Evolutionary conservation across 257 asterid species (phyloP).

Genomic region (Leonotis leonurus): DNA sequence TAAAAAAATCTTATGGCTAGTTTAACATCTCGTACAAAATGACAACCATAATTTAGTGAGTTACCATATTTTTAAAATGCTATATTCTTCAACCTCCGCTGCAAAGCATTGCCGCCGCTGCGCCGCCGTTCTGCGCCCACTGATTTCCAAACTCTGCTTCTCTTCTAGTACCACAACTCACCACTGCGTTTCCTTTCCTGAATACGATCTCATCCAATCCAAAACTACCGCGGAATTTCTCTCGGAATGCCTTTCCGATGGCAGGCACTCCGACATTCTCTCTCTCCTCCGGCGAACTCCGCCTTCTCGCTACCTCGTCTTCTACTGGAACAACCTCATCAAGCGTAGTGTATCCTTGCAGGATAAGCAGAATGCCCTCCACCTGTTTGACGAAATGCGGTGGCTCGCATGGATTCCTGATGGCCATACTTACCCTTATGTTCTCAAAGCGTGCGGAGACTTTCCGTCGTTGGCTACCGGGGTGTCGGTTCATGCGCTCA

Average conservation of each 20-base stretch:
- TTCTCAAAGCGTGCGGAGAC: constrained; percentile 63
- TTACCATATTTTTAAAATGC: constrained; percentile 29
- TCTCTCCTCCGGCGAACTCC: constrained; percentile 32
- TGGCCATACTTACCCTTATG: constrained; percentile 65
- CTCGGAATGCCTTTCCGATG: constrained; percentile 22
- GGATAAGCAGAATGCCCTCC: constrained; percentile 32
- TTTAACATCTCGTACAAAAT: no score
- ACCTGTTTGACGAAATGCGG: constrained; percentile 55
- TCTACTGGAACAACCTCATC: constrained; percentile 76
- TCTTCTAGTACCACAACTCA: constrained; percentile 25
- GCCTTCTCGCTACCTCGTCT: constrained; percentile 38
- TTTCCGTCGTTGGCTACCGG: constrained; percentile 32
- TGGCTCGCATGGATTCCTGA: constrained; percentile 55
- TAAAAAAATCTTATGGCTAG: no score
- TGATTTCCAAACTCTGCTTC: constrained; percentile 14
- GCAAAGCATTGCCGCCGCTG: constrained; percentile 11
- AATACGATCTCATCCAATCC: constrained; percentile 14
- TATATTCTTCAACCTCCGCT: no score
- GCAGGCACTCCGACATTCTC: constrained; percentile 30
- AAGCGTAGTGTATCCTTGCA: constrained; percentile 30
- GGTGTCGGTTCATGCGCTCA: constrained; percentile 46
- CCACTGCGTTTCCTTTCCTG: constrained; percentile 8
- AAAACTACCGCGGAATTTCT: constrained; percentile 12
- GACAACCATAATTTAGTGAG: no score
- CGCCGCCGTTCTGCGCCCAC: constrained; percentile 14